Base-by-base conservation (phyloP, 768 basidiomycete species). In the Glaciozyma antarctica region DNA sequence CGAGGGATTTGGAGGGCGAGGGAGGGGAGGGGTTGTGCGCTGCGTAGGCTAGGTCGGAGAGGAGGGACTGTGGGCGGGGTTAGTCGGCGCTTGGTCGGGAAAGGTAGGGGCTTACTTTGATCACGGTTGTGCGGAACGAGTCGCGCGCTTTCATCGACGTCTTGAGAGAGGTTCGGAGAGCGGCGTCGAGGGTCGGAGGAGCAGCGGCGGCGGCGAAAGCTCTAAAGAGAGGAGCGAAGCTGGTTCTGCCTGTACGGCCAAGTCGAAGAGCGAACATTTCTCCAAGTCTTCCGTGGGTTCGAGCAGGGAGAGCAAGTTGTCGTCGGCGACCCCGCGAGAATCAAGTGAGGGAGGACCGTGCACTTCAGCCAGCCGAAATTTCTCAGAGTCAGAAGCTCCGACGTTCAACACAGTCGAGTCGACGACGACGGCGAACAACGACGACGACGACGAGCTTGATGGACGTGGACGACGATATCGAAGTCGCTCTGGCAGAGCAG, bases 31-130 rank as follows among this genome's bases (percentile, higher is more conserved):
- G 61, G 21, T 30, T 17, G 62, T 69, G 68, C 0, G 51, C 41
- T 17, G 59, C 54, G 32, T 62, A 63, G 47, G 65, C 62, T 32
- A 69, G 34, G 49, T 69, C 68, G 43, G 68, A 61, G 38, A 69
- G 54, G 45, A 63, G 34, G 15, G 68, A 69, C 68, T 69, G 58
- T 13, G 26, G 16, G 30, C 16, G 24, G 32, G 22, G 16, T 22
- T 4, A 38, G 7, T 32, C 9, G 41, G 24, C 15, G 28, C 0
- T 19, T 6, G 44, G 1, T 9, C 19, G 21, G 22, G n/a, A 24
- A 43, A 43, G 41, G 28, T 5, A 34, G 34, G 16, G 24, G 6
- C 60, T 26, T 10, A 61, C 59, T 61, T 69, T 69, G 62, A 69
- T 60, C 21, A 62, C 60, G n/a, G 13, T 2, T 58, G 63, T 9